Evolutionary conservation across 345 rosid species (phyloP).

Genomic region (Carallia brachiata): DNA sequence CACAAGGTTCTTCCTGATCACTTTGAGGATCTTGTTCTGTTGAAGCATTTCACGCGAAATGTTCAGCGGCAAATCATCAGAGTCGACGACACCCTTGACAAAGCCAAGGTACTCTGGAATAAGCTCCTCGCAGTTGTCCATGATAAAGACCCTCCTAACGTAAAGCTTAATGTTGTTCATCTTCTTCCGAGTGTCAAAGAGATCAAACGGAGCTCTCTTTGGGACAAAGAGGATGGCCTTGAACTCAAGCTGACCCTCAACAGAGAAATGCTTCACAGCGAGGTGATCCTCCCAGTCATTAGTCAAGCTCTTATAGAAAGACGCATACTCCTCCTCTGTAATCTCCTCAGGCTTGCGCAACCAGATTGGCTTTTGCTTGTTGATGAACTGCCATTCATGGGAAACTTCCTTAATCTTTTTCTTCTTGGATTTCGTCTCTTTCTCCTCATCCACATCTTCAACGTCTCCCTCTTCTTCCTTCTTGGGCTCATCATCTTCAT

Average conservation of each 20-base stretch:
- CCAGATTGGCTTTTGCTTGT: conserved; percentile 94
- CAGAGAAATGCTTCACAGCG: conserved; percentile 85
- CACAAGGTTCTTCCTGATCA: conserved; percentile 84
- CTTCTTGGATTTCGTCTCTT: conserved; percentile 68
- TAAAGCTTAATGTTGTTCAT: conserved; percentile 83
- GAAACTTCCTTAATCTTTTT: conserved; percentile 90
- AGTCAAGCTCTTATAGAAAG: conserved; percentile 84
- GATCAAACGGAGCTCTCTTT: conserved; percentile 80
- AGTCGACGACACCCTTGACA: conserved; percentile 85
- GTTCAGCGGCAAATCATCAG: conserved; percentile 89
- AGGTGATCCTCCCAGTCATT: conserved; percentile 92
- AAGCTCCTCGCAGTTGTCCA: conserved; percentile 93
- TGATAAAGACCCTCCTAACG: conserved; percentile 80
- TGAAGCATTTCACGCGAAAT: conserved; percentile 89
- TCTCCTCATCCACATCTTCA: conserved; percentile 79
- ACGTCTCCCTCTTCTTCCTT: conserved; percentile 74
- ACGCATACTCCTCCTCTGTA: conserved; percentile 76
- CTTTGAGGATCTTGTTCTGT: conserved; percentile 90
- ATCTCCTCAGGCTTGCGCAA: conserved; percentile 86
- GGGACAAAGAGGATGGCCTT: conserved; percentile 84
- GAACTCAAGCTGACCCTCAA: conserved; percentile 92
- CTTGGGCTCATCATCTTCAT: conserved; percentile 70
- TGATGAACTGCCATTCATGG: conserved; percentile 82
- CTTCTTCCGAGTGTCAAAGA: conserved; percentile 81
- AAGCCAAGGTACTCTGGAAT: conserved; percentile 83